Percentiles rank a stretch among this genome's conserved stretches.
Conservation (phyloP, 2,329 filamentous ascomycete species). For the Stachybotrys chlorohalonatus region DNA sequence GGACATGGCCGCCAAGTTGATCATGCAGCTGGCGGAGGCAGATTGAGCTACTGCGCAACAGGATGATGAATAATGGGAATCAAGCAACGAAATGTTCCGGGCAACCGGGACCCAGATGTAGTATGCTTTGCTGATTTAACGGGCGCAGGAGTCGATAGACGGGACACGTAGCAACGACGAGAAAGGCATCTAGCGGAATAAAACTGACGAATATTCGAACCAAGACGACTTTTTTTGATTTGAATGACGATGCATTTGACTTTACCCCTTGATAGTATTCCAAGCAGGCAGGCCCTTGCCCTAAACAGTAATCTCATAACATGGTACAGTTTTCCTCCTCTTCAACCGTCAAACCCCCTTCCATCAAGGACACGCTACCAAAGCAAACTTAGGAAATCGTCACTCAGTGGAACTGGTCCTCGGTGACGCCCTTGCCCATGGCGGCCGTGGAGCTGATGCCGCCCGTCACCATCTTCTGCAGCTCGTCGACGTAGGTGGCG, state of each 20-base stretch:
- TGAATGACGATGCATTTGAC: too few relatives aligned
- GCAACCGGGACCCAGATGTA: too few relatives aligned
- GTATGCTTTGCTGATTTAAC: neutral
- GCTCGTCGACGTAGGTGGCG: conserved; percentile 86
- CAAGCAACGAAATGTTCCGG: too few relatives aligned
- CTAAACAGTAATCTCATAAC: too few relatives aligned
- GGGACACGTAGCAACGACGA: neutral
- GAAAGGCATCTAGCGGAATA: neutral
- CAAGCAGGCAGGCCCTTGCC: too few relatives aligned
- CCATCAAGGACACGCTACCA: too few relatives aligned
- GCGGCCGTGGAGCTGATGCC: conserved; percentile 86
- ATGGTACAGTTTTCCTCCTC: neutral
- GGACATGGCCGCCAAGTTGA: conserved; percentile 84
- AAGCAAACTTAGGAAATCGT: neutral
- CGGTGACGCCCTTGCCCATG: conserved; percentile 96
- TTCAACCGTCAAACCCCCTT: neutral
- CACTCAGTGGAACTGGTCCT: conserved; percentile 70
- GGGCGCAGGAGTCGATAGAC: neutral
- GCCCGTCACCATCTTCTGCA: conserved; percentile 95
- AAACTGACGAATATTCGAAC: neutral
- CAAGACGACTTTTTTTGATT: too few relatives aligned
- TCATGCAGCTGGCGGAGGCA: conserved; percentile 84
- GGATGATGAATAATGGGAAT: neutral
- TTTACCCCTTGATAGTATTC: neutral
- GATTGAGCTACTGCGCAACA: conserved; percentile 33